phyloP scores from a whole-genome alignment of 169 alveolate species.

The Cryptosporidium meleagridis region DNA sequence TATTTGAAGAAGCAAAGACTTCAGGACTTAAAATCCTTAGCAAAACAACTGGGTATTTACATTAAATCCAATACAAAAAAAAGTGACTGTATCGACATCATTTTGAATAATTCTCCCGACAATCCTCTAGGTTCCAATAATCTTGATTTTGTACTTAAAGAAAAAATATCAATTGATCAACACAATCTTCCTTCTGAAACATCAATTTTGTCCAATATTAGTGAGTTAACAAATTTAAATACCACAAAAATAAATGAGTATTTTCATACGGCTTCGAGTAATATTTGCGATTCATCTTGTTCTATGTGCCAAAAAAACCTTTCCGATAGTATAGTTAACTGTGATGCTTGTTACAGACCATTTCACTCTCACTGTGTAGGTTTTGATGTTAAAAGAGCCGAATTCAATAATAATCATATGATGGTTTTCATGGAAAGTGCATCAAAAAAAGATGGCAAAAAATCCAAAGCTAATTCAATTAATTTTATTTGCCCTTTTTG shows the following conservation, averaged over 20 bases:
- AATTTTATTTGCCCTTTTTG: constrained; percentile 71
- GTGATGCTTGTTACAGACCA: constrained; percentile 21
- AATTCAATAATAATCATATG: constrained; percentile 58
- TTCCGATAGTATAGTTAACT: not conserved
- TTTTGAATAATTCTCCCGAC: constrained; percentile 8
- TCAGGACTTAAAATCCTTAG: constrained; percentile 52
- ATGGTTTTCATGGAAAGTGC: constrained; percentile 47
- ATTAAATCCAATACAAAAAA: constrained; percentile 66
- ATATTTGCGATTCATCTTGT: not conserved
- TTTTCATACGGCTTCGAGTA: not conserved
- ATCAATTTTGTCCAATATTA: not conserved
- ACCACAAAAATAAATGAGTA: not conserved
- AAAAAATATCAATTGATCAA: not conserved
- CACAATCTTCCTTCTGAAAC: not conserved
- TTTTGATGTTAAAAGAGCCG: constrained; percentile 37
- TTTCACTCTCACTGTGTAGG: constrained; percentile 66
- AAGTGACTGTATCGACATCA: constrained; percentile 63
- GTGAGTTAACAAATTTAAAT: not conserved
- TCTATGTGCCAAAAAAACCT: constrained; percentile 42
- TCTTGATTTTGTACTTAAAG: not conserved
- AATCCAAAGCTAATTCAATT: not conserved
- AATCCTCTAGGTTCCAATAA: not conserved
- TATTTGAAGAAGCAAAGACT: constrained; percentile 69
- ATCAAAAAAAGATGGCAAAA: constrained; percentile 18
- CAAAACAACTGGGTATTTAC: constrained; percentile 58